Base-by-base conservation (phyloP, 345 rosid genomes). In the Kernera saxatilis region DNA sequence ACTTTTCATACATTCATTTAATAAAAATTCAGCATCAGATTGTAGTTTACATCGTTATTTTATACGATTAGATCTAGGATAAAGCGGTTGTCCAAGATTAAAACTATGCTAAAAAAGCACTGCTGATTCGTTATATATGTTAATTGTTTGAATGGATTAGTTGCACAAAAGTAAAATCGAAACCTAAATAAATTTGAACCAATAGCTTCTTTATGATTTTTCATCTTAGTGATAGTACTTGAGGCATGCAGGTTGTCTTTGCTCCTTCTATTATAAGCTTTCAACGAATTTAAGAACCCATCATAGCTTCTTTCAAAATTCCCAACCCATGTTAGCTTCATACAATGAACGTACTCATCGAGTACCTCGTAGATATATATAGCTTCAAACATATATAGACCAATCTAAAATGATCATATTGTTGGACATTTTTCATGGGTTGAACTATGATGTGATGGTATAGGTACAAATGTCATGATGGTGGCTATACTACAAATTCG, bases 321-420 rank as follows among this genome's bases (percentile, higher is more conserved):
- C 52, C 51, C 33, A 56, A 55, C 35, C 43, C 35, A 52, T 56
- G 59, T 45, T 64, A 72, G 58, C 58, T 64, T 64, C 44, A 43
- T 25, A 27, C 57, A 18, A 13, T 64, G 71, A 7, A 45, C 64
- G 57, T 64, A 62, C 63, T 43, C 48, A 53, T 53, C 64, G 45
- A 62, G 37, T 72, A 72, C 70, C 33, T 44, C 57, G 71, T 72
- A 33, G 65, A 17, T 64, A n/a, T n/a, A n/a, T n/a, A n/a, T n/a
- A n/a, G n/a, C n/a, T 45, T 54, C 19, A 54, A 64, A 17, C 64
- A 54, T 45, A 44, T 64, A 44, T 55, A 54, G 39, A 55, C 71
- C 71, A 35, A 54, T 64, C 23, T 55, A 54, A 33, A 53, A 36
- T 21, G 26, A 44, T 43, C 56, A 33, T 18, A 43, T n/a, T 27